These are phyloP conservation scores for Crithidia fasciculata DNA, from an alignment of 208 protist genomes.

Conservation along the genomic window DNA sequence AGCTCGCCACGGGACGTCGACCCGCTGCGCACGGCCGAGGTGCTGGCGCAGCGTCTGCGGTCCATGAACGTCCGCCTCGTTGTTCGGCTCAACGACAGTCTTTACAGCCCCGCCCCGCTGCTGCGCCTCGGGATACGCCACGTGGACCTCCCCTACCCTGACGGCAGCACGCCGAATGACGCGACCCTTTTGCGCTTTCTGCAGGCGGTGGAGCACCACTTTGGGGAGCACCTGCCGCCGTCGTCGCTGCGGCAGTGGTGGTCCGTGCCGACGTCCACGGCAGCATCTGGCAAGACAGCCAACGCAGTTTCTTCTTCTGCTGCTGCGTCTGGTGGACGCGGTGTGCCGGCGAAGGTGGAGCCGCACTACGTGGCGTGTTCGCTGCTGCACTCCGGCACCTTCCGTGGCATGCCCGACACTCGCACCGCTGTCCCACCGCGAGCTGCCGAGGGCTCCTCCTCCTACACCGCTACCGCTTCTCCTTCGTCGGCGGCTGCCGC, in stretches of 20 bases:
- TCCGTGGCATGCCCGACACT: slow-evolving; percentile 47
- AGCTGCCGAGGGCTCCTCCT: no score
- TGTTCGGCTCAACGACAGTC: slow-evolving; percentile 93
- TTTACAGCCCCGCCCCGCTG: slow-evolving; percentile 91
- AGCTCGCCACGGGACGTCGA: slow-evolving; percentile 64
- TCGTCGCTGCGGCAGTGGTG: slow-evolving; percentile 29
- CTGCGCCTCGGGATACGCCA: slow-evolving; percentile 90
- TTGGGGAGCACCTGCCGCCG: slow-evolving; percentile 24
- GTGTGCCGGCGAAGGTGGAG: not conserved
- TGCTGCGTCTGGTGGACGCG: not conserved
- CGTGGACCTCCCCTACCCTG: slow-evolving; percentile 93
- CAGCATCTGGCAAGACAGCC: not conserved
- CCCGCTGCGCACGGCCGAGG: slow-evolving; percentile 27
- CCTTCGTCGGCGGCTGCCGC: no score
- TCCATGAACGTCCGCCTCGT: slow-evolving; percentile 86
- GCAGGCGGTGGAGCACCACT: slow-evolving; percentile 70
- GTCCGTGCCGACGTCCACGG: slow-evolving; percentile 13
- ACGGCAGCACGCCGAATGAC: slow-evolving; percentile 91
- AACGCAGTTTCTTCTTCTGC: not conserved
- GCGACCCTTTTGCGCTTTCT: slow-evolving; percentile 91
- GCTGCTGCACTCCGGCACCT: slow-evolving; percentile 34
- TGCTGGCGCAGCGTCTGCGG: slow-evolving; percentile 73
- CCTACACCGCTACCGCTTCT: no score
- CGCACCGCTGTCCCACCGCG: slow-evolving; percentile 22
- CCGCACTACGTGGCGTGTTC: slow-evolving; percentile 13